Evolutionary conservation across 164 flowering plant genomes (phyloP).

Genomic region (Malania oleifera): DNA sequence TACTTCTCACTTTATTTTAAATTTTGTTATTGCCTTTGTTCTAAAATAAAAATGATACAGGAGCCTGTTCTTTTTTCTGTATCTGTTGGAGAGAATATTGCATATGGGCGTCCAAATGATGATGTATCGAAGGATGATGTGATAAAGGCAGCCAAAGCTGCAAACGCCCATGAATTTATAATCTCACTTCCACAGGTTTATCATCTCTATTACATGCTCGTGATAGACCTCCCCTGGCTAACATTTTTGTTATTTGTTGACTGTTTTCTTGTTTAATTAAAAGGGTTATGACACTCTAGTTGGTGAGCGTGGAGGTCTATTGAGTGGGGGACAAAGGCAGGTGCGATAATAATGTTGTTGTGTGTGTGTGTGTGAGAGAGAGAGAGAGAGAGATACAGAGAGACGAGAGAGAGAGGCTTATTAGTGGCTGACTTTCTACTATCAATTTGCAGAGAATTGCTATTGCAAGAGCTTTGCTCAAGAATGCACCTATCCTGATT

Average conservation of each 20-base stretch:
- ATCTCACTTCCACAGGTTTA: conserved; percentile 90
- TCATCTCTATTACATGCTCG: not conserved
- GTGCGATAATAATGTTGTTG: conserved; percentile 26
- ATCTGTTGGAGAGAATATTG: conserved; percentile 97
- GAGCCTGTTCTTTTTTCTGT: conserved; percentile 94
- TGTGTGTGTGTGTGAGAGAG: not conserved
- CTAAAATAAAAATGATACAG: conserved; percentile 28
- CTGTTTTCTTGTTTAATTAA: conserved; percentile 13
- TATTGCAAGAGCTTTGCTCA: conserved; percentile 90
- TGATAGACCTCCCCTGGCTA: not conserved
- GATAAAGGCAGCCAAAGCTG: conserved; percentile 93
- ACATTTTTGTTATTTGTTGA: not conserved
- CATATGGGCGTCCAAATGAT: conserved; percentile 91
- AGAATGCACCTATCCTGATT: conserved; percentile 85
- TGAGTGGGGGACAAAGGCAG: conserved; percentile 99
- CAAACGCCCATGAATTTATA: conserved; percentile 96
- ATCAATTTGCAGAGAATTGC: conserved; percentile 76
- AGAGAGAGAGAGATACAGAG: not conserved
- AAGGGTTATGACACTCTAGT: conserved; percentile 94
- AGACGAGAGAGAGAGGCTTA: no score
- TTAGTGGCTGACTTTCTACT: conserved; percentile 7
- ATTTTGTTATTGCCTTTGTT: not conserved
- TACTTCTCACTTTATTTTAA: not conserved
- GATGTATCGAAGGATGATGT: conserved; percentile 84
- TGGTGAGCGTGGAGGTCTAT: conserved; percentile 92